These are phyloP conservation scores for Ilex paraguariensis DNA, from an alignment of 305 asterid genomes.

Conservation along the genomic window DNA sequence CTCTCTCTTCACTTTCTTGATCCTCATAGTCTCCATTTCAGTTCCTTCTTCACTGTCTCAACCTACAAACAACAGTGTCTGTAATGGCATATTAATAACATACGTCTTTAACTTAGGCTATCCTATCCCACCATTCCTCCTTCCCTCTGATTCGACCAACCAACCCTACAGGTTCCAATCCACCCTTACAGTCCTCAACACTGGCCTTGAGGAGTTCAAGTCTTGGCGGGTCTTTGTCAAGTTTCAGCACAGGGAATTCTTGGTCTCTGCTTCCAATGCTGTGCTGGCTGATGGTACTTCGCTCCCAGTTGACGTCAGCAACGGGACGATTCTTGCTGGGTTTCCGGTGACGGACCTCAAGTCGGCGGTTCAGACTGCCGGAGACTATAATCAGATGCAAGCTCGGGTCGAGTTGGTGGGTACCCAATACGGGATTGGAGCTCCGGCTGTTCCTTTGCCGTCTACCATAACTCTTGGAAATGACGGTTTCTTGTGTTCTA, in stretches of 20 bases:
- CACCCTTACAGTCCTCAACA: slow-evolving; percentile 44
- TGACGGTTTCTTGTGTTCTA: slow-evolving; percentile 49
- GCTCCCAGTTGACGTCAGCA: slow-evolving; percentile 57
- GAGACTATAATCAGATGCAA: slow-evolving; percentile 48
- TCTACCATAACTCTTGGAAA: slow-evolving; percentile 45
- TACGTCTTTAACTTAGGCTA: slow-evolving; percentile 33
- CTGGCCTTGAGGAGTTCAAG: slow-evolving; percentile 45
- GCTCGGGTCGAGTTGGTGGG: slow-evolving; percentile 52
- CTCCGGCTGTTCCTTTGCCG: slow-evolving; percentile 46
- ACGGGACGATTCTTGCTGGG: slow-evolving; percentile 55
- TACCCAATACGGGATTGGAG: slow-evolving; percentile 58
- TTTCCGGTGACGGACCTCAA: slow-evolving; percentile 42
- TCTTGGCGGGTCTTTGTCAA: slow-evolving; percentile 78
- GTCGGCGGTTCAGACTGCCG: slow-evolving; percentile 63
- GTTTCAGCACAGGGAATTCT: slow-evolving; percentile 46
- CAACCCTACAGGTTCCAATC: slow-evolving; percentile 69
- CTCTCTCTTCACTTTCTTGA: slow-evolving; percentile 3
- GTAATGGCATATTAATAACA: slow-evolving; percentile 57
- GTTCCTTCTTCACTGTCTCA: slow-evolving; percentile 40
- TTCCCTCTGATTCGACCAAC: slow-evolving; percentile 21
- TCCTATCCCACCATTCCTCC: slow-evolving; percentile 40
- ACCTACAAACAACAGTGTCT: slow-evolving; percentile 18
- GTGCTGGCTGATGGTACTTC: slow-evolving; percentile 53
- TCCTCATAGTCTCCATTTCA: slow-evolving; percentile 18
- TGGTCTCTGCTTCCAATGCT: slow-evolving; percentile 50